phyloP scores from a whole-genome alignment of 2,329 filamentous ascomycete species.

The Xylariaceae sp. region DNA sequence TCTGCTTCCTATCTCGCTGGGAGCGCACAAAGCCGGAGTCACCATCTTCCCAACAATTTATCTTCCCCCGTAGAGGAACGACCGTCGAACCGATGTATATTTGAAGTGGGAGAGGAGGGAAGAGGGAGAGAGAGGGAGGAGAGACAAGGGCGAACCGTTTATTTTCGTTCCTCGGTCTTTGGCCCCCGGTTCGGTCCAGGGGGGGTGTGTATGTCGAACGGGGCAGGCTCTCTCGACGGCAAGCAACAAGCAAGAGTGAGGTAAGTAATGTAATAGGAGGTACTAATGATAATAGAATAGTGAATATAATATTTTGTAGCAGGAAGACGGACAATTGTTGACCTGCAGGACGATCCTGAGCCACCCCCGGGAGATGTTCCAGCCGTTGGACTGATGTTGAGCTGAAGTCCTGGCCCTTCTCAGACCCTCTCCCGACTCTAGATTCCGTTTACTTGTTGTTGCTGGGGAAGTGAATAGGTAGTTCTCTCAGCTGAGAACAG shows the following conservation, averaged over 20 bases:
- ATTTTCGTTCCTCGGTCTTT: constrained; percentile 24
- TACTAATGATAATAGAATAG: constrained; percentile 22
- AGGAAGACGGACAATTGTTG: background rate
- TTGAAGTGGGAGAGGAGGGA: constrained; percentile 5
- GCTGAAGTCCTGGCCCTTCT: constrained; percentile 1
- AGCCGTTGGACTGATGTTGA: constrained; percentile 19
- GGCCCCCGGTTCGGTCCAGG: constrained; percentile 20
- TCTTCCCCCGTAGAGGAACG: constrained; percentile 12
- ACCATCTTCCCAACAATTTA: constrained; percentile 36
- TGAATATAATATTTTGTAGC: background rate
- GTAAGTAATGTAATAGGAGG: too few relatives aligned
- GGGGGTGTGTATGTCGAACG: constrained; percentile 21
- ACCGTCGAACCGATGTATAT: constrained; percentile 20
- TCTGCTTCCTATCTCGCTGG: constrained; percentile 32
- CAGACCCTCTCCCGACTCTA: background rate
- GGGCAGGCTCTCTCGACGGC: constrained; percentile 26
- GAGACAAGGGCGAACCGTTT: constrained; percentile 18
- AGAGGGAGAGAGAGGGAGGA: constrained; percentile 6
- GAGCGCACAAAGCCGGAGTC: constrained; percentile 37
- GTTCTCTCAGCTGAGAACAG: constrained; percentile 27
- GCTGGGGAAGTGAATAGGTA: background rate
- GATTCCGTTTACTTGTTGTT: constrained; percentile 14
- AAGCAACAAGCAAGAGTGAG: too few relatives aligned
- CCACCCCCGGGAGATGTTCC: constrained; percentile 13
- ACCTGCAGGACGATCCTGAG: constrained; percentile 15